These are phyloP conservation scores for Solanum hybrid DNA, from an alignment of 305 asterid species.

Conservation along the genomic window DNA sequence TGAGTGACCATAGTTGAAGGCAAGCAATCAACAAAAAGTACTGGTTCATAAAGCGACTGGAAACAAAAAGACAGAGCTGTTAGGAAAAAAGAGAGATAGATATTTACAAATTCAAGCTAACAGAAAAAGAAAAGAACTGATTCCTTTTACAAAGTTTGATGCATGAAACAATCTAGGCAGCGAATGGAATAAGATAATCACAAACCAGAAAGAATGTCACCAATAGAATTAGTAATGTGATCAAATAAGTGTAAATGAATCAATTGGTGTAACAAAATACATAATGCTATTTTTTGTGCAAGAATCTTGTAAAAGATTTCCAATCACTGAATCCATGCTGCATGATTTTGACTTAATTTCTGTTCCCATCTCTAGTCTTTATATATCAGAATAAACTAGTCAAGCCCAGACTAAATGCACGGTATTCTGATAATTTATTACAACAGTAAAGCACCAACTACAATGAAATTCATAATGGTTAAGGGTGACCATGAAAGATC, in stretches of 20 bases:
- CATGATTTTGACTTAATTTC: not conserved
- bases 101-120: not conserved
- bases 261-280: not conserved
- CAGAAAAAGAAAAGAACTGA: not conserved
- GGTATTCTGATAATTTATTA: not conserved
- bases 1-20: slow-evolving; percentile 98
- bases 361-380: not conserved
- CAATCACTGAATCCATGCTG: not conserved
- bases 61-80: slow-evolving; percentile 16
- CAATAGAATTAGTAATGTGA: not conserved
- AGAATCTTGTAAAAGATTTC: not conserved
- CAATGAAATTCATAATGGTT: not conserved
- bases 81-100: slow-evolving; percentile 9
- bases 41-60: slow-evolving; percentile 99
- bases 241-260: not conserved
- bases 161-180: not conserved
- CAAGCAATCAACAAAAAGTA: slow-evolving; percentile 97
- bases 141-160: not conserved
- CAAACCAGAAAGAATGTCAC: not conserved
- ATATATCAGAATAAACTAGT: not conserved
- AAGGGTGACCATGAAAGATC: not conserved
- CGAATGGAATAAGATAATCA: not conserved
- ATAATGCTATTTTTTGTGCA: not conserved
- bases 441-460: not conserved
- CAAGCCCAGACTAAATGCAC: not conserved